Conservation (phyloP, 2,329 filamentous ascomycete species). For the Biscogniauxia sp. region DNA sequence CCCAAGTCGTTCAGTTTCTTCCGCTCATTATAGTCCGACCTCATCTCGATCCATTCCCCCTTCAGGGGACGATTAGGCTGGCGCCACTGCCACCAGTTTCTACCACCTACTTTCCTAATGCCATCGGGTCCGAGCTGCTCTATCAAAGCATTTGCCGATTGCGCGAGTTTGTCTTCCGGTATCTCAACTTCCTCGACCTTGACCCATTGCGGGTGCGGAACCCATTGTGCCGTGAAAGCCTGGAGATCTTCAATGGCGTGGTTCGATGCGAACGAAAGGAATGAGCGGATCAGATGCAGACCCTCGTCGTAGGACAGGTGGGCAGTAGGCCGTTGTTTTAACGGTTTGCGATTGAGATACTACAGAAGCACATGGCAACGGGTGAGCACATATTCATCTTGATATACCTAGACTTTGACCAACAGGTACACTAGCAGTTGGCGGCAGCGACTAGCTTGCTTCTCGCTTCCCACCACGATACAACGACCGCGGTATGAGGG, state of each 20-base stretch:
- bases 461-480: background rate
- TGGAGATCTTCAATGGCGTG: constrained; percentile 94
- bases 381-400: constrained; percentile 16
- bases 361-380: constrained; percentile 35
- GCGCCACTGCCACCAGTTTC: constrained; percentile 88
- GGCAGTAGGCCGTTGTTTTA: constrained; percentile 77
- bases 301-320: constrained; percentile 95
- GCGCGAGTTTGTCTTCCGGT: constrained; percentile 58
- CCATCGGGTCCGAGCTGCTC: constrained; percentile 77
- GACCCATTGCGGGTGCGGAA: constrained; percentile 86
- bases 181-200: constrained; percentile 70
- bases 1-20: constrained; percentile 58
- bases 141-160: constrained; percentile 65
- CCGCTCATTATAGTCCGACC: constrained; percentile 71
- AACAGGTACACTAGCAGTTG: too few species aligned
- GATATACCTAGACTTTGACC: background rate
- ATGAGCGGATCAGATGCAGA: constrained; percentile 79
- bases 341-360: constrained; percentile 78
- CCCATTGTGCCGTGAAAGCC: constrained; percentile 86
- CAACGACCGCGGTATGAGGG: background rate
- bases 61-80: constrained; percentile 63
- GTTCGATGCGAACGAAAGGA: constrained; percentile 79
- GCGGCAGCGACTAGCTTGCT: background rate
- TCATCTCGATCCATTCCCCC: constrained; percentile 98
- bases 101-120: constrained; percentile 72